Evolutionary conservation across 257 asterid genomes (phyloP).

Genomic region (Coffea eugenioides): DNA sequence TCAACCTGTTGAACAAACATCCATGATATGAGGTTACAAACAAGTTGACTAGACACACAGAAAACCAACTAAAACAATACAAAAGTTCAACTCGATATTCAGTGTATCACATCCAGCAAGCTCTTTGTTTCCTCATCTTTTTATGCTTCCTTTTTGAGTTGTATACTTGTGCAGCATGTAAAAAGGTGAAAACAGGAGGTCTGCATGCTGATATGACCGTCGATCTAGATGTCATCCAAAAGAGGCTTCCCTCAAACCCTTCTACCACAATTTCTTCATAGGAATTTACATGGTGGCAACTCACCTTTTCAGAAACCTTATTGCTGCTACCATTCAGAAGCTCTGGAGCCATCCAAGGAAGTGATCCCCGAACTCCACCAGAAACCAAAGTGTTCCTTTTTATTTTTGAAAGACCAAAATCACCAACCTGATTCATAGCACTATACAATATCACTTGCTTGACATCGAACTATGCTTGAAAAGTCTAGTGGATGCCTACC

Average conservation of each 20-base stretch:
- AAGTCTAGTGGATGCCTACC: too few relatives aligned
- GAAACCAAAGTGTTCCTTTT: constrained; percentile 89
- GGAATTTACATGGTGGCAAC: too few relatives aligned
- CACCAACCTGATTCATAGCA: constrained; percentile 63
- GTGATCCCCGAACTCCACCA: constrained; percentile 96
- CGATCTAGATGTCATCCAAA: too few relatives aligned
- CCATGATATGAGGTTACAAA: constrained; percentile 8
- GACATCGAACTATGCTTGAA: too few relatives aligned
- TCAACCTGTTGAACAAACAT: constrained; percentile 59
- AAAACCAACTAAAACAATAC: constrained; percentile 14
- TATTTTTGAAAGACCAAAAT: constrained; percentile 89
- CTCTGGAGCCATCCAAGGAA: constrained; percentile 99
- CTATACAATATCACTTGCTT: too few relatives aligned
- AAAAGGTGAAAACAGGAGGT: too few relatives aligned
- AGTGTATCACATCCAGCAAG: not conserved
- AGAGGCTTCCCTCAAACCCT: too few relatives aligned
- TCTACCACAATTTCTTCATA: too few relatives aligned
- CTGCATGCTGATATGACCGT: too few relatives aligned
- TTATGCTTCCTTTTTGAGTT: too few relatives aligned
- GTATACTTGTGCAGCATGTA: too few relatives aligned
- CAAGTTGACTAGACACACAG: not conserved
- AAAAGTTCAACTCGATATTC: not conserved
- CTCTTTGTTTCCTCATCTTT: not conserved
- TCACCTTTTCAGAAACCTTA: constrained; percentile 85
- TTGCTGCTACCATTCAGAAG: constrained; percentile 86